Evolutionary conservation across 768 basidiomycete species (phyloP).

Genomic region (Leccinum subgranulosum): DNA sequence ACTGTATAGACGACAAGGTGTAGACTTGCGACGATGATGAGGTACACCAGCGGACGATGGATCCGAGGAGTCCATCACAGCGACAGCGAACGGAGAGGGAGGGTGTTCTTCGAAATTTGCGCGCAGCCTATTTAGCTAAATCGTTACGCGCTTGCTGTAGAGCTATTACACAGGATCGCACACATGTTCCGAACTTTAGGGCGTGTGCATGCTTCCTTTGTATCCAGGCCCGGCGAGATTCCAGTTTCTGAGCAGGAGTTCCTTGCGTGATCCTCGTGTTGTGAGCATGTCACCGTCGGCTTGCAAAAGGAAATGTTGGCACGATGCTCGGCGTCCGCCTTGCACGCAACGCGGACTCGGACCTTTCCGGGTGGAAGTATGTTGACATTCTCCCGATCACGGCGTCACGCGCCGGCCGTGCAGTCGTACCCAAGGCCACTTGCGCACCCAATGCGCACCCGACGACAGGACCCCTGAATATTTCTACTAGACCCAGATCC

Average conservation of each 20-base stretch:
- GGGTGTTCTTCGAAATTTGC: background rate
- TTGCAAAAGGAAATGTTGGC: background rate
- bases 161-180: background rate
- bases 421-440: no score
- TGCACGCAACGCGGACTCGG: background rate
- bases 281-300: background rate
- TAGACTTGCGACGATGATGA: conserved; percentile 2
- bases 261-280: background rate
- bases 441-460: no score
- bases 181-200: background rate
- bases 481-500: no score
- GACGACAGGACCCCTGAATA: no score
- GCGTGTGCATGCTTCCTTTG: background rate
- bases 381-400: no score
- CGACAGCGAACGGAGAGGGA: background rate
- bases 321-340: no score
- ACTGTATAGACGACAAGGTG: conserved; percentile 18
- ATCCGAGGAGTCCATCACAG: conserved; percentile 7
- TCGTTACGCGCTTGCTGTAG: background rate
- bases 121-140: background rate
- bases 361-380: no score
- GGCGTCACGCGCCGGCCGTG: no score
- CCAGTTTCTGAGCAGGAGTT: background rate
- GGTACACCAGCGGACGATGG: background rate
- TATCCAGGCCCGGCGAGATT: background rate